Evolutionary conservation across 345 rosid species (phyloP).

Genomic region (Citrus unshiu): DNA sequence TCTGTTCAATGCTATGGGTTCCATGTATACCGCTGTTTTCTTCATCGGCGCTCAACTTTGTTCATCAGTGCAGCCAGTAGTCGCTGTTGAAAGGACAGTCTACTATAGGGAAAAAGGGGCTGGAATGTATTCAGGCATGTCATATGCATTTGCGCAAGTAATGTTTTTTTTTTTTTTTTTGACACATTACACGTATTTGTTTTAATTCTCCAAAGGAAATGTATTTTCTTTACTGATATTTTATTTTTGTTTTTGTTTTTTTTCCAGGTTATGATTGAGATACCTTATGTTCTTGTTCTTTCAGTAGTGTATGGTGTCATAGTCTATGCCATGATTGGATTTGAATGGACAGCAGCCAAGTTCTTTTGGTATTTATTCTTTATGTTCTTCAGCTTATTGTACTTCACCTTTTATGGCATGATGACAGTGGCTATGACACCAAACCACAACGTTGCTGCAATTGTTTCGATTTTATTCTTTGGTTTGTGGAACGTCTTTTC

Average conservation of each 20-base stretch:
- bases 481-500: not conserved
- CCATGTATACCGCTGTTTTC: constrained; percentile 72
- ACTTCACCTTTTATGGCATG: not conserved
- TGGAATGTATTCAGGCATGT: constrained; percentile 49
- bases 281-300: constrained; percentile 12
- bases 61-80: constrained; percentile 64
- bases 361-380: constrained; percentile 11
- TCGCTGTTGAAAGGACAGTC: constrained; percentile 48
- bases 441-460: not conserved
- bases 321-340: constrained; percentile 19
- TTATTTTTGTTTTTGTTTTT: not conserved
- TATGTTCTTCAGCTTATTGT: not conserved
- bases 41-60: constrained; percentile 69
- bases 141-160: constrained; percentile 53
- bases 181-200: not conserved
- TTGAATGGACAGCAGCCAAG: constrained; percentile 10
- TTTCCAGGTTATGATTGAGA: constrained; percentile 16
- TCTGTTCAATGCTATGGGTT: constrained; percentile 67
- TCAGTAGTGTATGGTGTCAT: not conserved
- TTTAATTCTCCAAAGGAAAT: not conserved
- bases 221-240: not conserved
- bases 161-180: no score
- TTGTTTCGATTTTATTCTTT: not conserved
- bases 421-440: not conserved
- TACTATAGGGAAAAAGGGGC: constrained; percentile 52